Conservation (phyloP, 495 filamentous ascomycete genomes). For the Penicillium verhagenii region DNA sequence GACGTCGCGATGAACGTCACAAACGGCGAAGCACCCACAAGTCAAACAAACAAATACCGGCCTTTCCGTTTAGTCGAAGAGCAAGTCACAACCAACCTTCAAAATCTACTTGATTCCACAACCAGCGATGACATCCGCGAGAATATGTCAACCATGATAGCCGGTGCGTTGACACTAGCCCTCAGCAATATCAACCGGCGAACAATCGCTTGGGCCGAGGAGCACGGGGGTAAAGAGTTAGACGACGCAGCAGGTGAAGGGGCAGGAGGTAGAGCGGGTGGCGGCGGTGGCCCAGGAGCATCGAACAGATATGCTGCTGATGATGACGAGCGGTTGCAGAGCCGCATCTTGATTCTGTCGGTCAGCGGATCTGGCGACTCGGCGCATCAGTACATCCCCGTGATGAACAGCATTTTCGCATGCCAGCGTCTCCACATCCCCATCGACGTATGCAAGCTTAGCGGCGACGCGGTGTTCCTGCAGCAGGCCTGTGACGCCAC, state of each 20-base stretch:
- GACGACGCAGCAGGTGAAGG: constrained; percentile 30
- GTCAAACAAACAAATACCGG: constrained; percentile 85
- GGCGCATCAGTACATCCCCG: constrained; percentile 89
- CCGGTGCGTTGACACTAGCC: constrained; percentile 86
- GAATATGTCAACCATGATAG: constrained; percentile 75
- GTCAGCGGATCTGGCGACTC: constrained; percentile 79
- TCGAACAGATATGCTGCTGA: constrained; percentile 40
- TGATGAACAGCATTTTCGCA: constrained; percentile 98
- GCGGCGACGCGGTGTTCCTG: constrained; percentile 85
- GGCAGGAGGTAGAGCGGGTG: constrained; percentile 28
- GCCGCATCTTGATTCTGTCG: constrained; percentile 86
- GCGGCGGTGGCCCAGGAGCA: constrained; percentile 4
- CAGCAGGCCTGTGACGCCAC: constrained; percentile 94
- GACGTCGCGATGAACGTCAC: constrained; percentile 37
- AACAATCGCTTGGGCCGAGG: constrained; percentile 46
- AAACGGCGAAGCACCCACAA: constrained; percentile 5
- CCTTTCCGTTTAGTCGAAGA: constrained; percentile 84
- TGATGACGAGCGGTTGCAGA: constrained; percentile 54
- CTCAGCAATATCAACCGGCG: constrained; percentile 80
- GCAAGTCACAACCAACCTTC: constrained; percentile 69
- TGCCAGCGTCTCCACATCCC: constrained; percentile 80
- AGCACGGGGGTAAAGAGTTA: constrained; percentile 42
- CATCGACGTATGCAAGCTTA: constrained; percentile 84
- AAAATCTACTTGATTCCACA: constrained; percentile 65
- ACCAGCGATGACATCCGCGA: constrained; percentile 54